phyloP scores from a whole-genome alignment of 768 basidiomycete genomes.

The Suillus discolor region DNA sequence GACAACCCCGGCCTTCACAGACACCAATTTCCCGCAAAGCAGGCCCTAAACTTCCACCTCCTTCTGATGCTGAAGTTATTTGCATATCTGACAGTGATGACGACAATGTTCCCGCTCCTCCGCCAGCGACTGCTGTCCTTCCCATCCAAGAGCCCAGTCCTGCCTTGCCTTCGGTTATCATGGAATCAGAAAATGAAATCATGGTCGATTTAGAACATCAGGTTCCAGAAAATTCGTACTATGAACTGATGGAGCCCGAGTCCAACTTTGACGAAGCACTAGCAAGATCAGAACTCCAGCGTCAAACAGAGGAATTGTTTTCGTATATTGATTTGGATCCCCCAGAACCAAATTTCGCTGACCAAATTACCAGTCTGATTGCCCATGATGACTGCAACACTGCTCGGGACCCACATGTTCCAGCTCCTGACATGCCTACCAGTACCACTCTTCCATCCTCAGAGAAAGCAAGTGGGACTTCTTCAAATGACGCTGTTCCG shows the following conservation, averaged over 20 bases:
- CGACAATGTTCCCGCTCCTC: not conserved
- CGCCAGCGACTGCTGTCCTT: not conserved
- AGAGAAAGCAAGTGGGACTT: not conserved
- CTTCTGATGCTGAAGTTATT: conserved; percentile 28
- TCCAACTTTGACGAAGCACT: conserved; percentile 1
- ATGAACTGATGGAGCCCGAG: not conserved
- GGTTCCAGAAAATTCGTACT: not conserved
- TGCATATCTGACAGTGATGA: conserved; percentile 31
- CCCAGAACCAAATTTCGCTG: not conserved
- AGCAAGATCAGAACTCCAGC: conserved; percentile 3
- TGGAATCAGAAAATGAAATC: not conserved
- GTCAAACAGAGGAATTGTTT: conserved; percentile 3
- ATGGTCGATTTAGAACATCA: not conserved
- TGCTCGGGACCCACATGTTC: not conserved
- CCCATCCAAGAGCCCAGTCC: not conserved
- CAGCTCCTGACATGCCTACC: not conserved
- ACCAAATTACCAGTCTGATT: not conserved
- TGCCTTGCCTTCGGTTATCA: not conserved
- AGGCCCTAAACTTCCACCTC: conserved; percentile 10
- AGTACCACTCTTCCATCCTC: no score
- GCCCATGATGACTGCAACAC: not conserved
- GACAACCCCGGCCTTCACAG: conserved; percentile 7
- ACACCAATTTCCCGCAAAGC: not conserved
- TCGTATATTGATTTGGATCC: not conserved
- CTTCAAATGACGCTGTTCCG: not conserved